Conservation (phyloP, 257 asterid species). For the Salvia splendens region DNA sequence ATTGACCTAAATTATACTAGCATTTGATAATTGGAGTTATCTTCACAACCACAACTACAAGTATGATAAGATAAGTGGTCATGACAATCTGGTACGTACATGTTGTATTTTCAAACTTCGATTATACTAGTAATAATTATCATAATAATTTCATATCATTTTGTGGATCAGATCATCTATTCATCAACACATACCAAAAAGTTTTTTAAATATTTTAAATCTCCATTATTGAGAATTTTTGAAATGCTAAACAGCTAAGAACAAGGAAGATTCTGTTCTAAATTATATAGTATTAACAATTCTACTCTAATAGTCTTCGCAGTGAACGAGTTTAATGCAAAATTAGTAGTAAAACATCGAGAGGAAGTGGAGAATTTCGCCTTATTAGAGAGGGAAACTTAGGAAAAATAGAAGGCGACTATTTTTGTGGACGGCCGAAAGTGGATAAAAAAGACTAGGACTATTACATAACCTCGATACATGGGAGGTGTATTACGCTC, state of each 20-base stretch:
- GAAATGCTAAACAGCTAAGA: conserved; percentile 1
- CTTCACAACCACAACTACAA: neutral
- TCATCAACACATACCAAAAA: conserved; percentile 18
- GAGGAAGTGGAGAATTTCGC: too few relatives aligned
- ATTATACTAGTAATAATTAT: conserved; percentile 15
- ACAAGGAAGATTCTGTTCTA: neutral
- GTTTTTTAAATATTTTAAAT: too few relatives aligned
- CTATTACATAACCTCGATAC: too few relatives aligned
- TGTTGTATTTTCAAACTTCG: neutral
- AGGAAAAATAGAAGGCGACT: too few relatives aligned
- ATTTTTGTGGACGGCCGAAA: too few relatives aligned
- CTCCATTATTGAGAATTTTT: conserved; percentile 22
- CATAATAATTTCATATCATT: conserved; percentile 20
- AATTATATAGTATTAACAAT: too few relatives aligned
- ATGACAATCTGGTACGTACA: conserved; percentile 19
- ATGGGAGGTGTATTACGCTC: too few relatives aligned
- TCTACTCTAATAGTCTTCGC: too few relatives aligned
- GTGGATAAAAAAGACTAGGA: too few relatives aligned
- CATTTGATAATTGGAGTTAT: conserved; percentile 6
- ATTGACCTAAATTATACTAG: neutral
- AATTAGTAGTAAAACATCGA: too few relatives aligned
- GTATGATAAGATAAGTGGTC: conserved; percentile 28
- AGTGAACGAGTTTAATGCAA: too few relatives aligned
- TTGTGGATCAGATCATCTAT: conserved; percentile 34
- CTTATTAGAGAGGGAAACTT: too few relatives aligned